Percentiles rank a stretch among this genome's conserved stretches.
phyloP scores from a whole-genome alignment of 2,329 filamentous ascomycete genomes.

The Elsinoe perseae region DNA sequence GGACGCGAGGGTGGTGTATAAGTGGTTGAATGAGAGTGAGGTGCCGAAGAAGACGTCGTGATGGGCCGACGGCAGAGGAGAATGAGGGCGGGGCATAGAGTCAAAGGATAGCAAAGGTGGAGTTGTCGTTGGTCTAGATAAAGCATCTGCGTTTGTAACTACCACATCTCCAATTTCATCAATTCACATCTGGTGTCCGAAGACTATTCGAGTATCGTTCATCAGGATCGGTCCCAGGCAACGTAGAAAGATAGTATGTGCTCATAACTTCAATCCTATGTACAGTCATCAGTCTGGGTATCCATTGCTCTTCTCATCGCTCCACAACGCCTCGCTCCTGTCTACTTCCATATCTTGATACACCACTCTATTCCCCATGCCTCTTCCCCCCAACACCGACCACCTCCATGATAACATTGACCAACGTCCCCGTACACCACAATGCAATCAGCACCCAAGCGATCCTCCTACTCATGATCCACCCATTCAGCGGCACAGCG shows the following conservation, averaged over 20 bases:
- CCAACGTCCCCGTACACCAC: constrained; percentile 71
- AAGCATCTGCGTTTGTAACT: background rate
- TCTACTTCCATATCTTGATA: too few species aligned
- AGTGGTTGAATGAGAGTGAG: constrained; percentile 17
- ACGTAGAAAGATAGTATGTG: background rate
- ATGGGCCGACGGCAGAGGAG: too few species aligned
- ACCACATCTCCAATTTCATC: background rate
- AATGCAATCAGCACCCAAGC: constrained; percentile 71
- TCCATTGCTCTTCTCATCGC: background rate
- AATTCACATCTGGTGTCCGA: too few species aligned
- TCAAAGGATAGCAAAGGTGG: too few species aligned
- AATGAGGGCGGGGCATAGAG: too few species aligned
- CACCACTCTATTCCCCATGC: constrained; percentile 6
- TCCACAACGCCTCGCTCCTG: background rate
- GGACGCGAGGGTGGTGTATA: constrained; percentile 16
- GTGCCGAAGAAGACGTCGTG: background rate
- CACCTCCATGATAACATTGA: constrained; percentile 76
- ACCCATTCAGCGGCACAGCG: constrained; percentile 74
- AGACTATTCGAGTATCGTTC: too few species aligned
- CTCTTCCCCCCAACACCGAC: constrained; percentile 26
- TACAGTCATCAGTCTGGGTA: background rate
- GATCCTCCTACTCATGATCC: constrained; percentile 75
- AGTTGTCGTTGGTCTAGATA: too few species aligned
- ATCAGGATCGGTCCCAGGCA: background rate
- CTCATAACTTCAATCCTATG: background rate